Conservation (phyloP, 1,284 basidiomycete genomes). For the Grifola frondosa region DNA sequence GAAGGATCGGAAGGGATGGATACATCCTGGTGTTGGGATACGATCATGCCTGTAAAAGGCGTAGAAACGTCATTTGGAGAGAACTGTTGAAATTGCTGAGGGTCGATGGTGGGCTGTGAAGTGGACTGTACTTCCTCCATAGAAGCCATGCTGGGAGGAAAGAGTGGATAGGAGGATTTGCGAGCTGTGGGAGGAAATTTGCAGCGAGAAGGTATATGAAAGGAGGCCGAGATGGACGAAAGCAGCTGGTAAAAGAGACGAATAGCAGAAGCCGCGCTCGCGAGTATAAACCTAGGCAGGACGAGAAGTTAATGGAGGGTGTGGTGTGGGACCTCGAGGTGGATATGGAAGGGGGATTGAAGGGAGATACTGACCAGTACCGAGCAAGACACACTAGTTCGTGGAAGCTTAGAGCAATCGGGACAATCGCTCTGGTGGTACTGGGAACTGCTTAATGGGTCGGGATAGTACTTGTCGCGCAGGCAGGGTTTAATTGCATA, state of each 20-base stretch:
- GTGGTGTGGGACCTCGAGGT: too few relatives aligned
- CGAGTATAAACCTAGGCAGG: too few relatives aligned
- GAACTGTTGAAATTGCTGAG: constrained; percentile 29
- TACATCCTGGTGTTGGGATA: constrained; percentile 29
- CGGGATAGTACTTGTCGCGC: too few relatives aligned
- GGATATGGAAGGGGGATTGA: too few relatives aligned
- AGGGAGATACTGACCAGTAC: too few relatives aligned
- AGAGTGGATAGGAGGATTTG: constrained; percentile 16
- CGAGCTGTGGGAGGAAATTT: constrained; percentile 9
- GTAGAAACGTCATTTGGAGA: constrained; percentile 17
- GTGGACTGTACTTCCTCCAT: constrained; percentile 28
- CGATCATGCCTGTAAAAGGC: constrained; percentile 26
- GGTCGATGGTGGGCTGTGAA: constrained; percentile 22
- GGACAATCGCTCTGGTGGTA: too few relatives aligned
- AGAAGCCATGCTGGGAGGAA: constrained; percentile 23
- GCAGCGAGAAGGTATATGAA: constrained; percentile 10
- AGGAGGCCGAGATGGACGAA: too few relatives aligned
- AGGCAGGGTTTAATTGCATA: too few relatives aligned
- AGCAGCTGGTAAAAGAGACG: constrained; percentile 5
- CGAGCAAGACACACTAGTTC: too few relatives aligned
- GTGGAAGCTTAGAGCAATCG: too few relatives aligned
- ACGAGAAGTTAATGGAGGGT: too few relatives aligned
- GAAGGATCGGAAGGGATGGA: constrained; percentile 22
- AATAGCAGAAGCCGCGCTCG: constrained; percentile 4
- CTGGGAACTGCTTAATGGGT: too few relatives aligned